Percentiles rank a stretch among this genome's conserved stretches.
Evolutionary conservation across 148 eudicot species (phyloP).

Genomic region (Spergularia marina): DNA sequence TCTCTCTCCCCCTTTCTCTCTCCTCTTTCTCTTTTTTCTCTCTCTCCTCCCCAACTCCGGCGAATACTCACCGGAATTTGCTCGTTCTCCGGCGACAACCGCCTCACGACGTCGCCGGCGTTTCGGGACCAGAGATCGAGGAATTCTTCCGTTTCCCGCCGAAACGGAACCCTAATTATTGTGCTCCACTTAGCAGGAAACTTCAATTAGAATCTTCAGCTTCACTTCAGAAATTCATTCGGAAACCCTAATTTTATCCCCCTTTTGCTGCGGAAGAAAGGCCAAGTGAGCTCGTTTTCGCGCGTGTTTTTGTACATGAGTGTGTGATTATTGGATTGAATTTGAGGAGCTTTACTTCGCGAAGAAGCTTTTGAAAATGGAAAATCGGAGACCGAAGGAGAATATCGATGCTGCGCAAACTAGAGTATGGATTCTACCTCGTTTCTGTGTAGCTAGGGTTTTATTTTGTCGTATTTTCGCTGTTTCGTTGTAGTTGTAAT

Average conservation of each 20-base stretch:
- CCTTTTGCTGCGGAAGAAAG: background rate
- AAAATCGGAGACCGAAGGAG: conserved; percentile 24
- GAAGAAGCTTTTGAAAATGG: conserved; percentile 8
- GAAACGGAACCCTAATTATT: conserved; percentile 19
- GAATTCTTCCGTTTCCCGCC: background rate
- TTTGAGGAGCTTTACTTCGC: background rate
- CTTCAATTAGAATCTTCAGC: background rate
- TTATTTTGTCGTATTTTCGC: background rate
- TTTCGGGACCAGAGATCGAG: conserved; percentile 16
- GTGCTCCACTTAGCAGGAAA: background rate
- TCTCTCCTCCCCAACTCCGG: background rate
- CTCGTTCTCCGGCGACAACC: background rate
- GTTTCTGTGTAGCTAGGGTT: background rate
- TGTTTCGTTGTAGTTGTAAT: background rate
- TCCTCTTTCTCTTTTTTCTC: background rate
- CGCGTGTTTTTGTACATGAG: no score
- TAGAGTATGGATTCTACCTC: conserved; percentile 12
- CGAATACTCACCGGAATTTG: background rate
- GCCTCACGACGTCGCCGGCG: background rate
- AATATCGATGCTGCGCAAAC: conserved; percentile 17
- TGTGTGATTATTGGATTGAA: no score
- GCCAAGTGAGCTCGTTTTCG: background rate
- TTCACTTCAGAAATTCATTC: background rate
- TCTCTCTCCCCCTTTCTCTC: background rate
- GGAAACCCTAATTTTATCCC: no score